Evolutionary conservation across 2,329 filamentous ascomycete genomes (phyloP).

Genomic region (Fusarium keratoplasticum): DNA sequence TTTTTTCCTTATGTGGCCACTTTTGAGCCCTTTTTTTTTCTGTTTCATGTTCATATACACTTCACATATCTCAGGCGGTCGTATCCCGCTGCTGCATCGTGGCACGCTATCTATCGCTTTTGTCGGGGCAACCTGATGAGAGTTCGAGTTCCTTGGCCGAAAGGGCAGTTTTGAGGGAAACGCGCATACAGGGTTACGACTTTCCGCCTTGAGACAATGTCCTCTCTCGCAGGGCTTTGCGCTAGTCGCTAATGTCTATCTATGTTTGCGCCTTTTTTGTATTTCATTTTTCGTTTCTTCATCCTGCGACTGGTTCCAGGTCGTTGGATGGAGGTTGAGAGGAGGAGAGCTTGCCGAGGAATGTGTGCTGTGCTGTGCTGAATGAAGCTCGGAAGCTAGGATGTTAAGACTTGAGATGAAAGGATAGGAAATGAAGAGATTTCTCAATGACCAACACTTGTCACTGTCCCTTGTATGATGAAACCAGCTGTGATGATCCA

Average conservation of each 20-base stretch:
- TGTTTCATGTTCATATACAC: constrained; percentile 41
- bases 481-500: background rate
- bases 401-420: constrained; percentile 39
- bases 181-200: constrained; percentile 28
- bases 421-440: constrained; percentile 43
- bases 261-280: constrained; percentile 35
- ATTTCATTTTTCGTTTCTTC: constrained; percentile 40
- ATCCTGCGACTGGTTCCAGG: constrained; percentile 35
- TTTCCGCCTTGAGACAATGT: constrained; percentile 23
- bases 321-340: constrained; percentile 39
- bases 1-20: constrained; percentile 29
- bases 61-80: constrained; percentile 39
- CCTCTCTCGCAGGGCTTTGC: constrained; percentile 22
- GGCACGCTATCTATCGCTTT: constrained; percentile 28
- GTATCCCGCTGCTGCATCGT: constrained; percentile 24
- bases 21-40: constrained; percentile 28
- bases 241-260: constrained; percentile 47
- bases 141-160: constrained; percentile 10
- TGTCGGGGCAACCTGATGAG: constrained; percentile 26
- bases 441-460: constrained; percentile 23
- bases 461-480: background rate
- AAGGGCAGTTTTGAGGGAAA: constrained; percentile 11
- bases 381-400: constrained; percentile 24
- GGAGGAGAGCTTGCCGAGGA: constrained; percentile 19
- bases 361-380: background rate